Percentiles rank a stretch among this genome's conserved stretches.
phyloP scores from a whole-genome alignment of 1,284 basidiomycete genomes.

The Puccinia brachypodii region DNA sequence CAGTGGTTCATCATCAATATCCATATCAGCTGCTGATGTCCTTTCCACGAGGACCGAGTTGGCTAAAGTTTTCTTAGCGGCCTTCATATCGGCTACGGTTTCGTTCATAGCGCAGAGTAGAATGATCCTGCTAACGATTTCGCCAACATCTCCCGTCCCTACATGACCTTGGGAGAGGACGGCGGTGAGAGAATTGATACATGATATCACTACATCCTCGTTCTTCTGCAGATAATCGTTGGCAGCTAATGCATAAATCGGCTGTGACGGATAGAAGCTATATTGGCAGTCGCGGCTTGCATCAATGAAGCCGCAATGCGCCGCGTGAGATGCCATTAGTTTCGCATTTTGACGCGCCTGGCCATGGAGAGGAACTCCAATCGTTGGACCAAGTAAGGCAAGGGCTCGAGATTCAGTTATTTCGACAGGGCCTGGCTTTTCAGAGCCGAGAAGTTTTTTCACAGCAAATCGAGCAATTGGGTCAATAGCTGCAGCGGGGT shows the following conservation, averaged over 20 bases:
- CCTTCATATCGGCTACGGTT: not conserved
- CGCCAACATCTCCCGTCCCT: too few species aligned
- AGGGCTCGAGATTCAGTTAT: not conserved
- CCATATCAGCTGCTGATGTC: not conserved
- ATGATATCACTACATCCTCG: not conserved
- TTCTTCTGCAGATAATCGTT: not conserved
- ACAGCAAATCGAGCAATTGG: not conserved
- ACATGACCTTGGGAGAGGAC: not conserved
- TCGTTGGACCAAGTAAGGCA: not conserved
- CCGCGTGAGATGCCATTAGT: not conserved
- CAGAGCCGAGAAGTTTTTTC: not conserved
- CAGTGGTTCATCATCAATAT: not conserved
- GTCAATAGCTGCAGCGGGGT: not conserved
- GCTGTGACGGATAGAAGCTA: not conserved
- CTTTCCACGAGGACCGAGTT: too few species aligned
- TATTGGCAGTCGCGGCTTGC: not conserved
- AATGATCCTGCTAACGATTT: too few species aligned
- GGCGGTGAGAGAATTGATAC: not conserved
- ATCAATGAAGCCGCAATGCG: not conserved
- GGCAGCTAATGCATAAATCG: not conserved
- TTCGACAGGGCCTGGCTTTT: not conserved
- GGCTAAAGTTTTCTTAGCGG: not conserved
- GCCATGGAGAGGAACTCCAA: not conserved
- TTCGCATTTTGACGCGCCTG: not conserved
- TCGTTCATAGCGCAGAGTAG: not conserved